Conservation (phyloP, 768 basidiomycete genomes). For the Rhodotorula toruloides region DNA sequence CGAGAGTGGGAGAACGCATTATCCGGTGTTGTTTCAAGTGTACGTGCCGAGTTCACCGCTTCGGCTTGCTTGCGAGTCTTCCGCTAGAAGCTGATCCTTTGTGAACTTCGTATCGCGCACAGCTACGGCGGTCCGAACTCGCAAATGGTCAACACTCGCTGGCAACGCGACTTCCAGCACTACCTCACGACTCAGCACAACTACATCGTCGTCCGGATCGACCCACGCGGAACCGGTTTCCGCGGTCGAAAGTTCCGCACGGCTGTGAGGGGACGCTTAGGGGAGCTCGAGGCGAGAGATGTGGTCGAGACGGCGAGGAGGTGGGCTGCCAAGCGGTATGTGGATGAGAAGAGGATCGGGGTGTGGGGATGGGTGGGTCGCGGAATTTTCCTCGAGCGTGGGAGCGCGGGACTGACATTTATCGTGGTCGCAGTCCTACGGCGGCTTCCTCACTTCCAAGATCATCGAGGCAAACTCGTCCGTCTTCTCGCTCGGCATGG, state of each 20-base stretch:
- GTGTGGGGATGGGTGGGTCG: conserved; percentile 93
- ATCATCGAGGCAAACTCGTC: conserved; percentile 83
- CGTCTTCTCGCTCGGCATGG: conserved; percentile 83
- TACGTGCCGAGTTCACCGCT: conserved; percentile 44
- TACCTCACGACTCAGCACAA: conserved; percentile 74
- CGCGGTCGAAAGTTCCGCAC: conserved; percentile 80
- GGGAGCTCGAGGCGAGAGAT: conserved; percentile 80
- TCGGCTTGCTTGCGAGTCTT: not conserved
- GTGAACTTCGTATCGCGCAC: not conserved
- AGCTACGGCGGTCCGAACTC: conserved; percentile 88
- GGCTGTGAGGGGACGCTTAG: conserved; percentile 79
- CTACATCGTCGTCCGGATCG: conserved; percentile 80
- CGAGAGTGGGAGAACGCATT: conserved; percentile 87
- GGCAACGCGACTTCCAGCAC: conserved; percentile 73
- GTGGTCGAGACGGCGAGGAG: conserved; percentile 83
- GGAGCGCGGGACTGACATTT: not conserved
- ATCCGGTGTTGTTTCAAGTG: conserved; percentile 88
- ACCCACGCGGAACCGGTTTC: conserved; percentile 89
- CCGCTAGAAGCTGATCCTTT: not conserved
- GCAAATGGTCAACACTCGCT: conserved; percentile 64
- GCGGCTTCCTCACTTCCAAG: conserved; percentile 92
- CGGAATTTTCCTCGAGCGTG: not conserved
- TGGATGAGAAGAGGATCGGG: conserved; percentile 81
- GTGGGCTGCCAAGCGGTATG: conserved; percentile 81
- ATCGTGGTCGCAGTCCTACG: conserved; percentile 64